phyloP scores from a whole-genome alignment of 495 filamentous ascomycete species.

The Aspergillus ostianus region DNA sequence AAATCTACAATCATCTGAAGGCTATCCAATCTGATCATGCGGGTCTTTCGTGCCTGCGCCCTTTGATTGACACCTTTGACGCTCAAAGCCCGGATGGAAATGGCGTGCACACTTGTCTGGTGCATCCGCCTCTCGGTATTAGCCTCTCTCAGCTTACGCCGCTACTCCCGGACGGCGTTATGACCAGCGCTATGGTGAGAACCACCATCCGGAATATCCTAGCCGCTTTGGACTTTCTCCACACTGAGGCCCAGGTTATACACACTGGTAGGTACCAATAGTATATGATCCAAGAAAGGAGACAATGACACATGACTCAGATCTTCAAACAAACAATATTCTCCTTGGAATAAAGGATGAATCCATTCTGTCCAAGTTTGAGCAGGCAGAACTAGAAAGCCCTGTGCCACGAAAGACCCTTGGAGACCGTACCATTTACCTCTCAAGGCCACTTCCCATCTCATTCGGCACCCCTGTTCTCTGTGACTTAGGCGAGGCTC shows the following conservation, averaged over 20 bases:
- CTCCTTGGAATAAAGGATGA: conserved; percentile 30
- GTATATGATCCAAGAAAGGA: not conserved
- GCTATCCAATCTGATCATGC: conserved; percentile 26
- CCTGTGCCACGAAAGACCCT: conserved; percentile 28
- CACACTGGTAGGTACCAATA: conserved; percentile 40
- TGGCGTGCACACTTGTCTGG: conserved; percentile 35
- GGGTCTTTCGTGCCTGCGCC: conserved; percentile 31
- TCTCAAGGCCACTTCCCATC: conserved; percentile 24
- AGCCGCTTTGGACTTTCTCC: conserved; percentile 40
- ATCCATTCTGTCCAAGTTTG: conserved; percentile 26
- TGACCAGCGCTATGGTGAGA: conserved; percentile 20
- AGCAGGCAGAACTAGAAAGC: conserved; percentile 23
- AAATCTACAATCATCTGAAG: conserved; percentile 32
- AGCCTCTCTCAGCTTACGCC: conserved; percentile 23
- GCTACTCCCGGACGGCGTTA: conserved; percentile 23
- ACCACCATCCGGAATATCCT: conserved; percentile 30
- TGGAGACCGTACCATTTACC: conserved; percentile 23
- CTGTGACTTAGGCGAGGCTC: conserved; percentile 32
- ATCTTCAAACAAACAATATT: conserved; percentile 32
- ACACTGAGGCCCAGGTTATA: conserved; percentile 39
- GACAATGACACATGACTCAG: conserved; percentile 14
- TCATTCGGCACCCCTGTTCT: conserved; percentile 22
- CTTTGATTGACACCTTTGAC: conserved; percentile 35
- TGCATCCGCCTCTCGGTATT: conserved; percentile 40
- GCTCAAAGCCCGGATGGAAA: conserved; percentile 30